Evolutionary conservation across 2,329 filamentous ascomycete species (phyloP), one percentile per base, ranked within the genome.

Genomic region (Fusarium tricinctum): DNA sequence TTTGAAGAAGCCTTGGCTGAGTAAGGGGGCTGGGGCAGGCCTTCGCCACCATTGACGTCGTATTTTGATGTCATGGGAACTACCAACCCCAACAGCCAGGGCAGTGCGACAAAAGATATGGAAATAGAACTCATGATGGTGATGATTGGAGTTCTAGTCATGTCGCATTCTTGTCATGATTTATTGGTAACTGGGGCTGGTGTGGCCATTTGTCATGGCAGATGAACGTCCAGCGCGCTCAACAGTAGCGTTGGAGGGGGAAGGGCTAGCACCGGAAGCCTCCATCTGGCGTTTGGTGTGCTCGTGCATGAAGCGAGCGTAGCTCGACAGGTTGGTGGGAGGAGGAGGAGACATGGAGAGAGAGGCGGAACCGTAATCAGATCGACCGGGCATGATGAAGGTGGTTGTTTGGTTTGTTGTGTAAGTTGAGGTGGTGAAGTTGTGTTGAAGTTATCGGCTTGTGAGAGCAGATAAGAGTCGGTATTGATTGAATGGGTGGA

Each of bases 271-370:
- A 2, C 84, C 81, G 13, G 82, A 81, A 6, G 82, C 81, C 64
- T 90, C 87, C 86, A 91, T 89, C 75, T 89, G 88, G 57, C 84
- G 81, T 81, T 88, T 89, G 64, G 88, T 91, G 79, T 91, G 87
- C 55, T 85, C 82, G 74, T 88, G 86, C 85, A 91, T 91, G 58
- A 82, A 86, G 62, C 83, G 84, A 15, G 88, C 80, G 71, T 91
- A 91, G 50, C 77, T 85, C 8, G 84, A 84, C 67, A 86, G 82
- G 68, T 84, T 84, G 45, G 82, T 81, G 13, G 79, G 80, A 51
- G 80, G 78, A 70, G 79, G 75, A 23, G 78, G 76, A 54, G 79
- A 81, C 61, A 72, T 65, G 59, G 80, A 78, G 50, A 81, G 77
- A 66, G 74, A 73, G 40, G 77, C 72, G 55, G 78, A 73, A 47